A percentile compares a stretch with the other conserved stretches of the same genome.
phyloP scores from a whole-genome alignment of 1,139 yeast genomes.

The Blastobotrys proliferans region DNA sequence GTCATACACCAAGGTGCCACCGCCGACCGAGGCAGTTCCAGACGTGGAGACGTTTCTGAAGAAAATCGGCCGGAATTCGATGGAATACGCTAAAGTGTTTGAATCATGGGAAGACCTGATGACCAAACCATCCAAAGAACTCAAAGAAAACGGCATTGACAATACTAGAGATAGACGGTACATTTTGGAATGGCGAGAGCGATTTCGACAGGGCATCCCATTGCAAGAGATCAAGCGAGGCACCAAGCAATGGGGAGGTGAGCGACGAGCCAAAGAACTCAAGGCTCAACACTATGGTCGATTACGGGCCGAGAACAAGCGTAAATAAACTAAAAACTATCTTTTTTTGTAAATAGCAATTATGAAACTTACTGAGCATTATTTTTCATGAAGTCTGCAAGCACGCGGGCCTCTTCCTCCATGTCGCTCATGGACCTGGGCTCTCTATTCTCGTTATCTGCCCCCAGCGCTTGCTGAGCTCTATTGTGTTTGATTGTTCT shows the following conservation, averaged over 20 bases:
- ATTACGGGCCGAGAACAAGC: constrained; percentile 21
- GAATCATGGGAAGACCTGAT: constrained; percentile 59
- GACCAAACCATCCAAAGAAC: constrained; percentile 40
- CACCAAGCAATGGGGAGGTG: constrained; percentile 82
- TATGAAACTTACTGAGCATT: too few relatives aligned
- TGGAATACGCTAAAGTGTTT: constrained; percentile 65
- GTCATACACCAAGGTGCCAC: constrained; percentile 33
- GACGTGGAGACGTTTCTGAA: constrained; percentile 69
- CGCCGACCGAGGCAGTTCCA: constrained; percentile 53
- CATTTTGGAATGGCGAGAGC: constrained; percentile 42
- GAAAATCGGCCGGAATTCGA: constrained; percentile 69
- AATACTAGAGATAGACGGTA: constrained; percentile 62
- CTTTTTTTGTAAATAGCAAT: constrained; percentile 7
- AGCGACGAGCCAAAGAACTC: constrained; percentile 68
- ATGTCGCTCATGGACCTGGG: constrained; percentile 57
- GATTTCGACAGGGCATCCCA: constrained; percentile 53
- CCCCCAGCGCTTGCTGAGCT: constrained; percentile 38
- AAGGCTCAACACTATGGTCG: constrained; percentile 58
- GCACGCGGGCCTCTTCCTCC: constrained; percentile 59
- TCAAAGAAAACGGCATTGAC: constrained; percentile 77
- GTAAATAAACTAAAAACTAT: background rate
- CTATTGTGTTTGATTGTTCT: constrained; percentile 26
- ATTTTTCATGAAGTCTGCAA: constrained; percentile 39
- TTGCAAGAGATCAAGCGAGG: constrained; percentile 60
- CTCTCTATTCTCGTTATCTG: constrained; percentile 26